A percentile compares a stretch with the other conserved stretches of the same genome.
Conservation (phyloP, 2,329 filamentous ascomycete genomes). For the Penicillium brevicompactum region DNA sequence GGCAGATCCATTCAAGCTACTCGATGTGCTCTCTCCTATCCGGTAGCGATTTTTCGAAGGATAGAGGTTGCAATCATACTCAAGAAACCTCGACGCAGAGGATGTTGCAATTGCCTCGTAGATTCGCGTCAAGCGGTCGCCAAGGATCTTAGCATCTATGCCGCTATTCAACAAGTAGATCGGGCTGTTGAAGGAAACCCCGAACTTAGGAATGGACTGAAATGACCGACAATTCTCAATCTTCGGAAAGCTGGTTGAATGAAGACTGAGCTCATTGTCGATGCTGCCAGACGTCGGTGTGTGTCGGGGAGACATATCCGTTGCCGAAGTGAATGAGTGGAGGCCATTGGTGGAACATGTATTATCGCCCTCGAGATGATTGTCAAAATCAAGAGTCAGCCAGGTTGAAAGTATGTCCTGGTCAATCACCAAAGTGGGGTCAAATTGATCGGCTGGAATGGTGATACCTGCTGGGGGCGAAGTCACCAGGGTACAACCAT, state of each 20-base stretch:
- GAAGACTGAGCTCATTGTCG: not conserved
- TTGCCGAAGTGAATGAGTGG: not conserved
- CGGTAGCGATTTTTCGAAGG: slow-evolving; percentile 17
- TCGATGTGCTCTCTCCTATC: slow-evolving; percentile 8
- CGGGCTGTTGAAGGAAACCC: slow-evolving; percentile 20
- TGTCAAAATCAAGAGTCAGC: slow-evolving; percentile 13
- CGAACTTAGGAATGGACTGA: not conserved
- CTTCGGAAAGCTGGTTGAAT: not conserved
- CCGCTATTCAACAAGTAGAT: slow-evolving; percentile 27
- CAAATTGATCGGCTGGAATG: not conserved
- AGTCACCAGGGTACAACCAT: not conserved
- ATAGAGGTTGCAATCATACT: slow-evolving; percentile 24
- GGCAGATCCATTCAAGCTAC: not conserved
- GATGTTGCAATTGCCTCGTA: slow-evolving; percentile 24
- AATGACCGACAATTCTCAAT: not conserved
- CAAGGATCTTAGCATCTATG: slow-evolving; percentile 19
- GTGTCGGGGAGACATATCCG: not conserved
- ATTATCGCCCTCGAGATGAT: not conserved
- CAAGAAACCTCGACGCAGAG: slow-evolving; percentile 20
- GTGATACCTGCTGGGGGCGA: not conserved
- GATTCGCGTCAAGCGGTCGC: slow-evolving; percentile 18
- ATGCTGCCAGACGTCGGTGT: not conserved
- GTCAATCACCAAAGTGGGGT: not conserved
- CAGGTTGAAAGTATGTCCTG: slow-evolving; percentile 11
- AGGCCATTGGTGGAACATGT: not conserved